Base-by-base conservation (phyloP, 208 protist species). In the Giardia duodenalis region DNA sequence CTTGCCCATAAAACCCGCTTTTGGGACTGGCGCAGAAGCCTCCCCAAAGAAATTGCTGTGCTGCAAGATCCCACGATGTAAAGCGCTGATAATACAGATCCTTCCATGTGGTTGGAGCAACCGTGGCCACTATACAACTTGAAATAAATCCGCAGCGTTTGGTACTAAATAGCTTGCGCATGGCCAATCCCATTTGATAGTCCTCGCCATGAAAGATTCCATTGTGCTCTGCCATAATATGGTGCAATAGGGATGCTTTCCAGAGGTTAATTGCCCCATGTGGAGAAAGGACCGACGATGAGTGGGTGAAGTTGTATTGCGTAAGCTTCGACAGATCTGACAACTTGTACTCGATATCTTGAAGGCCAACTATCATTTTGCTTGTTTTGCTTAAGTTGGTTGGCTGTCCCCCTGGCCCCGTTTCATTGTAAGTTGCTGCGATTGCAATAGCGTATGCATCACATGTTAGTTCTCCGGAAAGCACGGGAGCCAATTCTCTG, bases 211-310 rank as follows among this genome's bases (percentile, higher is more conserved):
- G 76, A 44, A 93, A 93, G 44, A 93, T 93, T 44, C 92, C 67
- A 44, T 93, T 93, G 43, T 93, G 92, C 44, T 93, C 76, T 3
- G 4, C 1, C 92, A 93, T 93, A 44, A 93, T 90, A 43, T n/a
- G 2, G 3, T n/a, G 4, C 2, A 93, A 48, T 1, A 93, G 42
- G 43, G n/a, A 39, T 47, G 92, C 57, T 2, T 46, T 2, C 92
- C 92, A 93, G 44, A 93, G 87, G 67, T 93, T 93, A 44, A 90
- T 90, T n/a, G 92, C 92, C 2, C 92, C 92, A 46, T 93, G 92
- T 44, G 92, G 92, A n/a, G 67, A 4, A 19, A 93, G 92, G 2
- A 93, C 92, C 30, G 92, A 93, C 43, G 92, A 86, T 4, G 44
- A 89, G 2, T 22, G 3, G 4, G 44, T 89, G 1, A 1, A 93